Evolutionary conservation across 768 basidiomycete genomes (phyloP).

Genomic region (Symmetrospora coprosmae): DNA sequence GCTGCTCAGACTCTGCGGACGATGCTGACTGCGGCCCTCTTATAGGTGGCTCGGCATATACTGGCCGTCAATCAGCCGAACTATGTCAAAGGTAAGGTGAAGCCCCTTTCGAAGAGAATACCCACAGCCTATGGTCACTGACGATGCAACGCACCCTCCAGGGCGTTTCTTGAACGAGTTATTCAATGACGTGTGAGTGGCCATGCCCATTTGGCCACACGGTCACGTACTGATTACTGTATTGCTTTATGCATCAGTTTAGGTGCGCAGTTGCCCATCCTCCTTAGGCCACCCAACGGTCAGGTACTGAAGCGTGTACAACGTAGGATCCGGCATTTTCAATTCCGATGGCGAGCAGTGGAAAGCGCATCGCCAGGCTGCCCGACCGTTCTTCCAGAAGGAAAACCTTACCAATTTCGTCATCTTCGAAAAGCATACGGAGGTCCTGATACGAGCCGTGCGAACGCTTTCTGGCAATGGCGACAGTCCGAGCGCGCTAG

Average conservation of each 20-base stretch:
- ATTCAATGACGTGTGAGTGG: neutral
- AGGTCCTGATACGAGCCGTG: neutral
- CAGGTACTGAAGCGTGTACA: neutral
- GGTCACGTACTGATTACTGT: neutral
- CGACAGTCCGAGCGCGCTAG: neutral
- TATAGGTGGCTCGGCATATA: neutral
- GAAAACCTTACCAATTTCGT: conserved; percentile 1
- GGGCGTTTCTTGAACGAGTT: neutral
- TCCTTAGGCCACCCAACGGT: no score
- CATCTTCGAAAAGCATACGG: neutral
- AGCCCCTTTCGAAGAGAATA: no score
- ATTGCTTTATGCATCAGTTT: neutral
- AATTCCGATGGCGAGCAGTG: conserved; percentile 11
- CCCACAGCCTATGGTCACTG: neutral
- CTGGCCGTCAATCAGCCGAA: neutral
- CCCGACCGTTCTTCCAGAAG: conserved; percentile 11
- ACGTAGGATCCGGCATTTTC: conserved; percentile 8
- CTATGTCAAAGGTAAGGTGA: neutral
- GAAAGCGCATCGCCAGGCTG: neutral
- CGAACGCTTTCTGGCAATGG: neutral
- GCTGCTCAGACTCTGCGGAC: neutral
- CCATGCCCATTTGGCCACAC: neutral
- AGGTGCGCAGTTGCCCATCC: neutral
- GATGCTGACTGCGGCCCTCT: neutral
- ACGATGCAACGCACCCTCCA: neutral